These are phyloP conservation scores for Neonectria sp. DNA, from an alignment of 2,329 filamentous ascomycete genomes.

Conservation along the genomic window DNA sequence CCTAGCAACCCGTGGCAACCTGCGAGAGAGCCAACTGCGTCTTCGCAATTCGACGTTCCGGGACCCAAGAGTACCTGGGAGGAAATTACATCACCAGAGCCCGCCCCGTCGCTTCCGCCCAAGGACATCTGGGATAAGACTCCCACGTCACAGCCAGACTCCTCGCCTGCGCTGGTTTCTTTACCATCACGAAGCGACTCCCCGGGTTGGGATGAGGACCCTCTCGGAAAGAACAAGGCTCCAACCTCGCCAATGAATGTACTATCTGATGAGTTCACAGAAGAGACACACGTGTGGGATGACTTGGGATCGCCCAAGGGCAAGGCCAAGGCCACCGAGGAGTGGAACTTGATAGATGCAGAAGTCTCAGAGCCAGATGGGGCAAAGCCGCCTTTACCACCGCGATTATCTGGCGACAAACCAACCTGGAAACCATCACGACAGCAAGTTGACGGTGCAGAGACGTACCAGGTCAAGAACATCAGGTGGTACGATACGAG, in stretches of 20 bases:
- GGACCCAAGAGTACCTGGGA: conserved; percentile 41
- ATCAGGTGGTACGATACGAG: conserved; percentile 85
- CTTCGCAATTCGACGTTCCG: conserved; percentile 2
- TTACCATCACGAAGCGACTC: conserved; percentile 56
- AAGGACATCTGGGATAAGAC: conserved; percentile 49
- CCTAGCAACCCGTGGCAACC: conserved; percentile 55
- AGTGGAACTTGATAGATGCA: conserved; percentile 68
- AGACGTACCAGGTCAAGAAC: conserved; percentile 95
- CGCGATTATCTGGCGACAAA: conserved; percentile 49
- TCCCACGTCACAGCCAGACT: conserved; percentile 45
- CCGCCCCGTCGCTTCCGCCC: neutral
- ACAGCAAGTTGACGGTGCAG: conserved; percentile 64
- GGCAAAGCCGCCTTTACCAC: conserved; percentile 56
- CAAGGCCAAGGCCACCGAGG: conserved; percentile 61
- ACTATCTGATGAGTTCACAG: conserved; percentile 53
- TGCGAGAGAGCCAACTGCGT: conserved; percentile 32
- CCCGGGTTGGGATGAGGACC: conserved; percentile 59
- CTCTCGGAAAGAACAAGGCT: conserved; percentile 44
- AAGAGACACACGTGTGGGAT: conserved; percentile 66
- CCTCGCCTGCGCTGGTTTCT: conserved; percentile 55
- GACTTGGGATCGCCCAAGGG: conserved; percentile 60
- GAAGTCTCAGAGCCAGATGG: conserved; percentile 49
- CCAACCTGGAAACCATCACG: conserved; percentile 58
- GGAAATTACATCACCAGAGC: conserved; percentile 31
- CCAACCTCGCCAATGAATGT: conserved; percentile 39